Percentiles rank a stretch among this genome's conserved stretches.
phyloP scores from a whole-genome alignment of 768 basidiomycete genomes.

The Termitomyces sp. region DNA sequence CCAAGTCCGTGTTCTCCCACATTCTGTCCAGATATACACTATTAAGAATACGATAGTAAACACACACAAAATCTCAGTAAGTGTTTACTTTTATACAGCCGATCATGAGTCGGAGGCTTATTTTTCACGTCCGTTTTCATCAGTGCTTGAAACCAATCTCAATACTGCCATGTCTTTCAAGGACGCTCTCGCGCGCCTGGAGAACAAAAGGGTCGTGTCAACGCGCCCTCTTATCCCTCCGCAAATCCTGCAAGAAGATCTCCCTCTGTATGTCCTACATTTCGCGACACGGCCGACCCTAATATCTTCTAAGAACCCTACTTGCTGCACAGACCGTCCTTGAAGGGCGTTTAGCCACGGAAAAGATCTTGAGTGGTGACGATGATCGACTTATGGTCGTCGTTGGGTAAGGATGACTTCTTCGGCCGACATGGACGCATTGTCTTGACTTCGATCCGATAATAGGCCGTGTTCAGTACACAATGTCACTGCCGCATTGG shows the following conservation, averaged over 20 bases:
- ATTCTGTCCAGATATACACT: not conserved
- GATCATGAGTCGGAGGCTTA: conserved; percentile 1
- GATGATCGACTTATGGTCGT: conserved; percentile 94
- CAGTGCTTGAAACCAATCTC: conserved; percentile 39
- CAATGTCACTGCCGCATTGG: conserved; percentile 77
- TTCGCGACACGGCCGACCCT: conserved; percentile 3
- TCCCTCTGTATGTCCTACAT: conserved; percentile 60
- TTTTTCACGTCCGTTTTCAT: not conserved
- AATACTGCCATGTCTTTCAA: conserved; percentile 71
- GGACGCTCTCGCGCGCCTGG: conserved; percentile 74
- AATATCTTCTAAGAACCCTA: conserved; percentile 48
- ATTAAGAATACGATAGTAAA: not conserved
- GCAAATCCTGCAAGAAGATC: conserved; percentile 90
- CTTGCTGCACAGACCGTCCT: conserved; percentile 84
- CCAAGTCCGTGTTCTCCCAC: not conserved
- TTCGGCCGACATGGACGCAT: not conserved
- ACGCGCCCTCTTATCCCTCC: conserved; percentile 91
- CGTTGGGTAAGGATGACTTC: conserved; percentile 57
- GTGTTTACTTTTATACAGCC: not conserved
- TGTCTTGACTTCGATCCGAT: not conserved
- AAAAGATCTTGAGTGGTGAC: conserved; percentile 75
- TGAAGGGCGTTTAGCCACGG: conserved; percentile 73
- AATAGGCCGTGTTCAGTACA: conserved; percentile 91
- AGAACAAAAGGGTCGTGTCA: conserved; percentile 82
- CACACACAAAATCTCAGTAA: not conserved